Percentiles rank a stretch among this genome's conserved stretches.
These are phyloP conservation scores for Neoscytalidium dimidiatum DNA, from an alignment of 2,329 filamentous ascomycete species.

Conservation along the genomic window DNA sequence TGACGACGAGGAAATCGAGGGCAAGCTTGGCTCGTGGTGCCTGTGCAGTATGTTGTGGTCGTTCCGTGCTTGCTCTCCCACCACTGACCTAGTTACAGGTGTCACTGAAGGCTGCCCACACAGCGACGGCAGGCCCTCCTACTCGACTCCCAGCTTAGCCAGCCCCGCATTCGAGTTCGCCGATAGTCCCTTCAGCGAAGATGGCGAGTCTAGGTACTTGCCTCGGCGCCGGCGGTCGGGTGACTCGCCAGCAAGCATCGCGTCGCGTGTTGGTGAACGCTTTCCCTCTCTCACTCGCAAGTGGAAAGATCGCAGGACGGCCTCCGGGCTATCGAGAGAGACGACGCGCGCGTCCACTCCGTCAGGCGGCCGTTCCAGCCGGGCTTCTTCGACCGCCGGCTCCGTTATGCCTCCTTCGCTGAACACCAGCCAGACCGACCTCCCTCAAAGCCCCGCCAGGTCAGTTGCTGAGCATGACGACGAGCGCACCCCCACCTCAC, in stretches of 20 bases:
- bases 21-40: conserved; percentile 37
- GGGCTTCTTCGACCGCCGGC: conserved; percentile 75
- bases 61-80: background rate
- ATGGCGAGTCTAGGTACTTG: conserved; percentile 51
- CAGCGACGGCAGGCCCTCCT: conserved; percentile 47
- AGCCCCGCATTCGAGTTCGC: conserved; percentile 61
- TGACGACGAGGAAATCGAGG: conserved; percentile 43
- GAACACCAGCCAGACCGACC: conserved; percentile 35
- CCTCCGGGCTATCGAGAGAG: conserved; percentile 25
- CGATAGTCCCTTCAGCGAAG: conserved; percentile 65
- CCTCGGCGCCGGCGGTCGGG: conserved; percentile 60
- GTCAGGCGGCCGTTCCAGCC: conserved; percentile 69
- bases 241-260: conserved; percentile 62
- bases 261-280: conserved; percentile 66
- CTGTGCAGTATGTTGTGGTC: background rate
- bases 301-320: conserved; percentile 49
- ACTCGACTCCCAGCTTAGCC: conserved; percentile 38
- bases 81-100: conserved; percentile 46
- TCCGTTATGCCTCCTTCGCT: conserved; percentile 46
- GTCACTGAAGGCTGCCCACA: conserved; percentile 63
- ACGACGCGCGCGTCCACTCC: conserved; percentile 27
- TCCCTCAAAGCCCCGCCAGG: conserved; percentile 27
- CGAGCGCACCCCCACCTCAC: conserved; percentile 26
- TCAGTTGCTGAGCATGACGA: background rate
- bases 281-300: conserved; percentile 57